Evolutionary conservation across 2,329 filamentous ascomycete genomes (phyloP), one percentile per base, ranked within the genome.

Genomic region (Ophiosphaerella herpotricha): DNA sequence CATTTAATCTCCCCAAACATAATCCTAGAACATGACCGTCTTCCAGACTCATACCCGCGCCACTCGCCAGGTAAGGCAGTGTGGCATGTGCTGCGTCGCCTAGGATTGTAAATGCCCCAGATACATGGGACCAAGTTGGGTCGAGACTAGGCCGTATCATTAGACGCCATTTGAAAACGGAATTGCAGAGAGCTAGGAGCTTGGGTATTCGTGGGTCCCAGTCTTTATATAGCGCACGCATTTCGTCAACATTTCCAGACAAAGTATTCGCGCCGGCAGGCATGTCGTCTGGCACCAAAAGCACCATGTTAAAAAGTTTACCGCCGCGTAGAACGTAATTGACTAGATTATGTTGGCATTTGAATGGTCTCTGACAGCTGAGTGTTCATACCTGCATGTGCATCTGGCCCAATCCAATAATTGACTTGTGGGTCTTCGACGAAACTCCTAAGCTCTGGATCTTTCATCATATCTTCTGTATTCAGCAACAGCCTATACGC

Each of bases 71-170:
- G 61, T 88, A 88, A 0, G 85, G 85, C 0, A 88, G 73, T 0
- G 83, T 87, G 5, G 85, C 84, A 54, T 88, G 84, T 2, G 84
- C 83, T 0, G 84, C 82, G 58, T 88, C 85, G 0, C 85, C 85
- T 0, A 87, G 74, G 61, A 87, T 77, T 0, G 82, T 80, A 58
- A 85, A 85, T 0, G 80, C 73, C 0, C 78, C 83, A 0, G 77
- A 80, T 0, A 78, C 69, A 54, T 86, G 79, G 0, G 77, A 81
- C 85, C 85, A 87, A 1, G 74, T 73, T 4, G 70, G 64, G n/a
- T 78, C 76, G 33, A 85, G 75, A 5, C 78, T 78, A 1, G 78
- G 77, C 1, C 83, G 76, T 49, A 83, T 84, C 64, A 80, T 83
- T 0, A 86, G 69, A 2, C 81, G 75, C 84, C 84, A 87, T 64